Percentiles rank a stretch among this genome's conserved stretches.
phyloP scores from a whole-genome alignment of 331 rosid genomes.

The Ulmus americana region DNA sequence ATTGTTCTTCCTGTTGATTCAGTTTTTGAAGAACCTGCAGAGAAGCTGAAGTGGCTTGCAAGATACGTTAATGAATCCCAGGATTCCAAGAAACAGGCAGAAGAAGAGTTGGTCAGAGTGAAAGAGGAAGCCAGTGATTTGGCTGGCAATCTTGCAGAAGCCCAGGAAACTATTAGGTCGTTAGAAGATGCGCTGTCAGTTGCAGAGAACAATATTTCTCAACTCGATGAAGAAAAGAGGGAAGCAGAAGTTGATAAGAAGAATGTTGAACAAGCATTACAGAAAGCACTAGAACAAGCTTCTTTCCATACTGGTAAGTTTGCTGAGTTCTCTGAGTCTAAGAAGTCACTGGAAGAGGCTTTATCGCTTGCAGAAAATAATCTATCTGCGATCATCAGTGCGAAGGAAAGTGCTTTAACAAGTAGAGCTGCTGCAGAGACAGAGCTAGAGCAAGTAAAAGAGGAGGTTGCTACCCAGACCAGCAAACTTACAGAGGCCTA shows the following conservation, averaged over 20 bases:
- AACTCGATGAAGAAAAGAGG: slow-evolving; percentile 55
- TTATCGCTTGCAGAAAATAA: slow-evolving; percentile 60
- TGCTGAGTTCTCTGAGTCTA: slow-evolving; percentile 40
- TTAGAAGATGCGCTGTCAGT: slow-evolving; percentile 58
- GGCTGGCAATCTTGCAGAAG: slow-evolving; percentile 51
- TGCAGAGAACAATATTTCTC: slow-evolving; percentile 46
- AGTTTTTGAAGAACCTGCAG: slow-evolving; percentile 65
- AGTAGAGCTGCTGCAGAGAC: slow-evolving; percentile 51
- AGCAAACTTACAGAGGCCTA: slow-evolving; percentile 60
- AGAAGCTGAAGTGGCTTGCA: slow-evolving; percentile 68
- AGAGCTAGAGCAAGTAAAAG: slow-evolving; percentile 57
- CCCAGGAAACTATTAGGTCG: slow-evolving; percentile 43
- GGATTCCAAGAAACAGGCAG: slow-evolving; percentile 49
- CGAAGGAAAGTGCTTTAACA: slow-evolving; percentile 60
- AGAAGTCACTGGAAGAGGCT: slow-evolving; percentile 57
- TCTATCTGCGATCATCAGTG: slow-evolving; percentile 41
- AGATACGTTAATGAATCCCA: slow-evolving; percentile 52
- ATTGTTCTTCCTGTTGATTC: slow-evolving; percentile 56
- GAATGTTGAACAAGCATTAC: slow-evolving; percentile 51
- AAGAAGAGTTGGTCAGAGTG: slow-evolving; percentile 50
- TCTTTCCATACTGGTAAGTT: slow-evolving; percentile 29
- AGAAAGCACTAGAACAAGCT: slow-evolving; percentile 48
- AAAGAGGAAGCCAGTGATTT: slow-evolving; percentile 44
- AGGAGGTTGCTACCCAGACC: slow-evolving; percentile 50
- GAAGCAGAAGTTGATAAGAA: slow-evolving; percentile 50